These are phyloP conservation scores for Colletotrichum chlorophyti DNA, from an alignment of 2,329 filamentous ascomycete genomes.

Conservation along the genomic window DNA sequence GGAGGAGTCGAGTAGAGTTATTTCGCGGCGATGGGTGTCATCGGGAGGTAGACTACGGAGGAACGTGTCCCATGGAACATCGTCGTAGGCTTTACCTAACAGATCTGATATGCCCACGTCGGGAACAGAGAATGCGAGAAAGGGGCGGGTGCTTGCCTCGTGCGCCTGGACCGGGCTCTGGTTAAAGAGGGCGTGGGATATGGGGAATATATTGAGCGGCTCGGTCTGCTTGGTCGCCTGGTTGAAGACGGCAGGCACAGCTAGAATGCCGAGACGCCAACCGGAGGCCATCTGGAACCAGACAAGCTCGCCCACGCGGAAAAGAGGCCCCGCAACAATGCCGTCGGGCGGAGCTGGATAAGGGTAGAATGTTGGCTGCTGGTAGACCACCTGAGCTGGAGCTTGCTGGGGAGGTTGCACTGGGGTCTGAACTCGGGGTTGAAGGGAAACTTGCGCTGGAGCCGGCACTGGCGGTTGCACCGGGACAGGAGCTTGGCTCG, in stretches of 20 bases:
- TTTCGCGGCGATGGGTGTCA: constrained; percentile 46
- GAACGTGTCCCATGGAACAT: constrained; percentile 49
- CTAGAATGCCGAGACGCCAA: constrained; percentile 56
- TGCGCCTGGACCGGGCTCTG: constrained; percentile 46
- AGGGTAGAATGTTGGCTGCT: constrained; percentile 23
- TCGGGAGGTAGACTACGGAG: constrained; percentile 38
- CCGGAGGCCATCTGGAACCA: constrained; percentile 56
- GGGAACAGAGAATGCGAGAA: constrained; percentile 59
- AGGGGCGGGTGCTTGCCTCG: constrained; percentile 53
- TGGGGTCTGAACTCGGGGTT: constrained; percentile 11
- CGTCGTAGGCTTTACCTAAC: constrained; percentile 46
- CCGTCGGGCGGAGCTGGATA: constrained; percentile 16
- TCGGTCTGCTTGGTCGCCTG: constrained; percentile 34
- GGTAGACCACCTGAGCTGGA: constrained; percentile 9
- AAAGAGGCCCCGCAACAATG: constrained; percentile 41
- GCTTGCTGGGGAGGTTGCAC: constrained; percentile 8
- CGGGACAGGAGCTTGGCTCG: not conserved
- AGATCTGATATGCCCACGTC: constrained; percentile 46
- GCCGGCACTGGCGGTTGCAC: not conserved
- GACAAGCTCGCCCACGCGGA: constrained; percentile 56
- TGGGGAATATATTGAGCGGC: constrained; percentile 43
- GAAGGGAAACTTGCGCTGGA: not conserved
- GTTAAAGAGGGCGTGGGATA: constrained; percentile 45
- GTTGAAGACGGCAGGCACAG: constrained; percentile 37
- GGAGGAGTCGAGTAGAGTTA: constrained; percentile 55